These are phyloP conservation scores for Nepenthes mirabilis DNA, from an alignment of 148 eudicot species.

Conservation along the genomic window DNA sequence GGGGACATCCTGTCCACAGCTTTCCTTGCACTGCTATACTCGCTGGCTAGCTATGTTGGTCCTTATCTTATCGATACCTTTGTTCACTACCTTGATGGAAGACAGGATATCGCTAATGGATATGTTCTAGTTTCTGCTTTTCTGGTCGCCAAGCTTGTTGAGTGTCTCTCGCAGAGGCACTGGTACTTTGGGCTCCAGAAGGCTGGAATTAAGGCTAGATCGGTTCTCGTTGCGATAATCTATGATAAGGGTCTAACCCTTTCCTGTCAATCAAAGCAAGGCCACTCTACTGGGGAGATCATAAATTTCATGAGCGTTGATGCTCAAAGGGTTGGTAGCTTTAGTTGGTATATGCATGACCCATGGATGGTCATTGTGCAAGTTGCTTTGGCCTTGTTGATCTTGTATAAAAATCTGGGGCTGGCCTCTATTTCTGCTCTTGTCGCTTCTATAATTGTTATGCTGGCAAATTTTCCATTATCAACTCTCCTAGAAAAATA, in stretches of 20 bases:
- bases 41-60: conserved; percentile 30
- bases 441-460: conserved; percentile 13
- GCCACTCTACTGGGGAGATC: conserved; percentile 34
- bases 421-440: conserved; percentile 25
- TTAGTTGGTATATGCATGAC: conserved; percentile 35
- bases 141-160: conserved; percentile 25
- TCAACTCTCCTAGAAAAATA: conserved; percentile 22
- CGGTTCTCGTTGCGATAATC: conserved; percentile 24
- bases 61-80: conserved; percentile 35
- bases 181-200: conserved; percentile 32
- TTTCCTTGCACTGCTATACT: conserved; percentile 13
- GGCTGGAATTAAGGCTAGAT: conserved; percentile 24
- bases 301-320: conserved; percentile 36
- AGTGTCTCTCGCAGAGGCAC: conserved; percentile 24
- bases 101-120: conserved; percentile 13
- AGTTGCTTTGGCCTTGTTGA: conserved; percentile 19
- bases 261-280: conserved; percentile 25
- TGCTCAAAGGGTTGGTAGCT: conserved; percentile 26
- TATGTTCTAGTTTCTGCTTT: conserved; percentile 21
- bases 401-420: conserved; percentile 31
- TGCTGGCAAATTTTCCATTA: conserved; percentile 27
- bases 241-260: conserved; percentile 30
- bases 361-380: conserved; percentile 29
- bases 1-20: conserved; percentile 19
- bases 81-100: conserved; percentile 34